A percentile compares a stretch with the other conserved stretches of the same genome.
Evolutionary conservation across 129 eudicot species (phyloP).

Genomic region (Saussurea involucrata): DNA sequence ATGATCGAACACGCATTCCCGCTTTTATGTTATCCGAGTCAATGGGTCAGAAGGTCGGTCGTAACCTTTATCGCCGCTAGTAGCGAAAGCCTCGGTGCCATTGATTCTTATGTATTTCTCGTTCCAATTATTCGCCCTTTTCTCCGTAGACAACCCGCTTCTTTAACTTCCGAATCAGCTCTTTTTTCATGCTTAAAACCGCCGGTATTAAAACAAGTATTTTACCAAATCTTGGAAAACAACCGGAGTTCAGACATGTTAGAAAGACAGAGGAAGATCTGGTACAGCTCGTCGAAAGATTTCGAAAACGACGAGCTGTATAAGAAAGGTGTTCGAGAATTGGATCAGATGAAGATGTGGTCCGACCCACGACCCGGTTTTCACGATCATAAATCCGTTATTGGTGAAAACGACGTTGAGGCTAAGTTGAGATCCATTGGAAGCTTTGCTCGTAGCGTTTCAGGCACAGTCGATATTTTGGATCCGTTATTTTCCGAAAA

Average conservation of each 20-base stretch:
- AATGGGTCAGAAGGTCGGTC: conserved; percentile 87
- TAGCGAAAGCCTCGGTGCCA: conserved; percentile 87
- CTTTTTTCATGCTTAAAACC: conserved; percentile 81
- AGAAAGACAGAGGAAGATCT: conserved; percentile 96
- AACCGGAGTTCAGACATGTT: conserved; percentile 91
- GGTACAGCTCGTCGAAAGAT: conserved; percentile 80
- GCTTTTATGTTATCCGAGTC: conserved; percentile 85
- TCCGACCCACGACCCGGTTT: conserved; percentile 46
- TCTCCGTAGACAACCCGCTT: conserved; percentile 81
- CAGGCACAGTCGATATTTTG: conserved; percentile 42
- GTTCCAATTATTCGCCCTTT: conserved; percentile 89
- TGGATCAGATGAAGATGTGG: conserved; percentile 71
- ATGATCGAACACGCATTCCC: conserved; percentile 93
- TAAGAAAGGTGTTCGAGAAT: conserved; percentile 52
- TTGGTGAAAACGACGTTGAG: conserved; percentile 34
- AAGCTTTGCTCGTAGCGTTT: conserved; percentile 41
- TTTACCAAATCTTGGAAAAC: conserved; percentile 69
- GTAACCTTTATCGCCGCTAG: conserved; percentile 84
- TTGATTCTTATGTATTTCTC: conserved; percentile 88
- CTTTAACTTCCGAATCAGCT: conserved; percentile 75
- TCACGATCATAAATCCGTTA: conserved; percentile 30
- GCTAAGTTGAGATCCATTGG: conserved; percentile 46
- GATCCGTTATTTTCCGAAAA: conserved; percentile 68
- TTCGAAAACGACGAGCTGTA: conserved; percentile 46
- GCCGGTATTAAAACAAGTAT: conserved; percentile 71